Percentiles rank a stretch among this genome's conserved stretches.
Evolutionary conservation across 2,329 filamentous ascomycete genomes (phyloP).

Genomic region (Talaromyces sp.): DNA sequence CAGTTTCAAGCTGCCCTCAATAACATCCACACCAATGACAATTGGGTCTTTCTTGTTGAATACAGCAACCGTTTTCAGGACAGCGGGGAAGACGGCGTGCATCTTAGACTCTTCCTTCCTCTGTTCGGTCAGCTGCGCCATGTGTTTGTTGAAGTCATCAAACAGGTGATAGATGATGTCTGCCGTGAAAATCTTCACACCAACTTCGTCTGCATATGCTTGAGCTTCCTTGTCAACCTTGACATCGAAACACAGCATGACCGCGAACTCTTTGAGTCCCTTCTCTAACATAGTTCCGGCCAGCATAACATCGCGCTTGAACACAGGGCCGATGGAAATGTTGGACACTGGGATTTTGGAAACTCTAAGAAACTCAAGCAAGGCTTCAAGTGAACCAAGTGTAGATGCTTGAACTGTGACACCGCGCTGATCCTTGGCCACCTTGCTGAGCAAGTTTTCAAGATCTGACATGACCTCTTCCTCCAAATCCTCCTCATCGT

Average conservation of each 20-base stretch:
- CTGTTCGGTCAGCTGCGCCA: constrained; percentile 77
- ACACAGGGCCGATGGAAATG: constrained; percentile 94
- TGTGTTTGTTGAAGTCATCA: constrained; percentile 92
- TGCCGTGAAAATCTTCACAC: constrained; percentile 95
- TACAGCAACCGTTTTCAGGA: constrained; percentile 80
- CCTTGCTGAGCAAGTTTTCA: constrained; percentile 81
- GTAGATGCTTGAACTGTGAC: constrained; percentile 97
- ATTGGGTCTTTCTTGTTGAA: constrained; percentile 99
- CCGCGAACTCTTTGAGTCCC: constrained; percentile 76
- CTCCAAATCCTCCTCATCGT: constrained; percentile 93
- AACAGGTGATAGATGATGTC: constrained; percentile 99
- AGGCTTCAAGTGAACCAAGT: constrained; percentile 88
- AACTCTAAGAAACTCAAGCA: constrained; percentile 91
- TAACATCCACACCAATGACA: constrained; percentile 88
- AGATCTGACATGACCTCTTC: constrained; percentile 96
- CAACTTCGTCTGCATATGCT: constrained; percentile 83
- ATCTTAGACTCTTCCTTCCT: constrained; percentile 96
- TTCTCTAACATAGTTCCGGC: constrained; percentile 94
- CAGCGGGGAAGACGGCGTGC: constrained; percentile 93
- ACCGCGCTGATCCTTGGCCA: constrained; percentile 87
- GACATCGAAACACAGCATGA: constrained; percentile 99
- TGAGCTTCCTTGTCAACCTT: constrained; percentile 97
- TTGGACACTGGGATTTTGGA: constrained; percentile 97
- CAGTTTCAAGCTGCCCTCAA: constrained; percentile 79
- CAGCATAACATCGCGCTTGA: constrained; percentile 96